Evolutionary conservation across 768 basidiomycete genomes (phyloP).

Genomic region (Boletus vinaceobasis): DNA sequence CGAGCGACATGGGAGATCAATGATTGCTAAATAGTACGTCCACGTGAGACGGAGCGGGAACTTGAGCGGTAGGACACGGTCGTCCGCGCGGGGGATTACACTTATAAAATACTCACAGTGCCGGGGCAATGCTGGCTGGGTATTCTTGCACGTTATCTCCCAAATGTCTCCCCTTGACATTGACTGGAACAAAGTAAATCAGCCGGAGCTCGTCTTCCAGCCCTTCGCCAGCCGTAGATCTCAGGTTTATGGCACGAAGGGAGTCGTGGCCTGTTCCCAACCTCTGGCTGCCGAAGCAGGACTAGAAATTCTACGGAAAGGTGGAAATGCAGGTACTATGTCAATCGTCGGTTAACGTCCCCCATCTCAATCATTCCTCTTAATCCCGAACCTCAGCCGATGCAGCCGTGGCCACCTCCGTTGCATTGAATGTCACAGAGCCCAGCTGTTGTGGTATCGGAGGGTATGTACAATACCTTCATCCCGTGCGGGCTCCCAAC

Average conservation of each 20-base stretch:
- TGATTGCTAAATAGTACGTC: conserved; percentile 5
- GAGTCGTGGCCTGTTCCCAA: conserved; percentile 85
- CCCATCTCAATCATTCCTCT: neutral
- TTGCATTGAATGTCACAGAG: conserved; percentile 89
- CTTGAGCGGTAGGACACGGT: neutral
- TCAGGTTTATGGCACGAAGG: conserved; percentile 82
- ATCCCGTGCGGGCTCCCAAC: conserved; percentile 10
- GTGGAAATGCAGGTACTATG: conserved; percentile 87
- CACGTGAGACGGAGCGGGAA: conserved; percentile 10
- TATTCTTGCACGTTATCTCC: neutral
- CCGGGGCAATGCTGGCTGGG: neutral
- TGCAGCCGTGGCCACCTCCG: conserved; percentile 91
- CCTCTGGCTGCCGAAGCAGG: conserved; percentile 91
- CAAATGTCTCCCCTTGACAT: conserved; percentile 34
- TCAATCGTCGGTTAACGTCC: neutral
- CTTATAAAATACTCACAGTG: neutral
- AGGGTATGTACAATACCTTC: conserved; percentile 47
- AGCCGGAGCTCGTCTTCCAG: conserved; percentile 60
- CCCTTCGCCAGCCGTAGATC: conserved; percentile 83
- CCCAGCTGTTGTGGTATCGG: conserved; percentile 90
- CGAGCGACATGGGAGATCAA: conserved; percentile 47
- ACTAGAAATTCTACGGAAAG: conserved; percentile 84
- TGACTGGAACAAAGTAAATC: conserved; percentile 62
- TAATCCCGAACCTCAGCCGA: conserved; percentile 52
- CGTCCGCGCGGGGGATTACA: conserved; percentile 2